These are phyloP conservation scores for Phlebopus sp. DNA, from an alignment of 1,284 basidiomycete genomes.

Conservation along the genomic window DNA sequence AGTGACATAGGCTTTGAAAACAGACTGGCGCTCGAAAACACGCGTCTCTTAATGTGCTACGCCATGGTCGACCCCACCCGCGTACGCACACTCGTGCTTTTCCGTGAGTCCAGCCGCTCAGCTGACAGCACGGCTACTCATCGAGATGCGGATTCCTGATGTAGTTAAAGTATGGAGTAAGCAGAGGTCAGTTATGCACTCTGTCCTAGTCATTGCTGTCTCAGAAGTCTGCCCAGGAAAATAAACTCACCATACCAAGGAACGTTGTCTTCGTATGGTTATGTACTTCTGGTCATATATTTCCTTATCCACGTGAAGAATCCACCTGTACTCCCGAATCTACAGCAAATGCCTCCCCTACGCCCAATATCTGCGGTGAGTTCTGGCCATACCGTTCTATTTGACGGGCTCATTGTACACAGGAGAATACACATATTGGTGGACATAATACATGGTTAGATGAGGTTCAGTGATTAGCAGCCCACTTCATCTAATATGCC, in stretches of 20 bases:
- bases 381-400: neutral
- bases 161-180: constrained; percentile 99
- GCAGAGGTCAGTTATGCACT: constrained; percentile 60
- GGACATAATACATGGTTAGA: constrained; percentile 79
- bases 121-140: constrained; percentile 11
- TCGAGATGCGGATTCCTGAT: constrained; percentile 6
- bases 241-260: constrained; percentile 98
- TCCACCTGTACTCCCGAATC: constrained; percentile 88
- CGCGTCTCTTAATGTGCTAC: constrained; percentile 93
- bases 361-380: constrained; percentile 72
- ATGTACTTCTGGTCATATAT: constrained; percentile 96
- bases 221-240: constrained; percentile 56
- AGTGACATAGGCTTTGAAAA: constrained; percentile 99
- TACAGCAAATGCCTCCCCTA: constrained; percentile 85
- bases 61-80: constrained; percentile 95
- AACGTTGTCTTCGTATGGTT: constrained; percentile 96
- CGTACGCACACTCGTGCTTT: constrained; percentile 91
- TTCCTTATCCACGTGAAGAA: constrained; percentile 97
- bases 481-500: neutral
- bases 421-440: constrained; percentile 86
- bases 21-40: constrained; percentile 94
- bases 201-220: neutral
- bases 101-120: constrained; percentile 61
- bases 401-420: constrained; percentile 18
- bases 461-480: neutral